Base-by-base conservation (phyloP, 176 grass and related monocot species). In the Zoysia japonica region DNA sequence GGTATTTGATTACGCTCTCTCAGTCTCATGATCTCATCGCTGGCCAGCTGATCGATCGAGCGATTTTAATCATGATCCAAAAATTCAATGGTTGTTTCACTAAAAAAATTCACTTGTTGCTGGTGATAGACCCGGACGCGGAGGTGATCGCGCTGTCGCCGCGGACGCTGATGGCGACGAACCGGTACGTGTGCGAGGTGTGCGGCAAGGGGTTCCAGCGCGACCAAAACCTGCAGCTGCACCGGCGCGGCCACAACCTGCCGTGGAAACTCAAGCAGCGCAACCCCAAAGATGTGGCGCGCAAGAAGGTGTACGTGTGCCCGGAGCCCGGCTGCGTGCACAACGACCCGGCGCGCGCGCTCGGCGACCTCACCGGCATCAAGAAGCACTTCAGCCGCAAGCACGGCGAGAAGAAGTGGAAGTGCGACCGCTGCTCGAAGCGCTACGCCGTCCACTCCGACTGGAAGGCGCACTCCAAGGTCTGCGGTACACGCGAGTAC, bases 391-490 rank as follows among this genome's bases (percentile, higher is more conserved):
- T 96, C 90, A 91, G 86, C 84, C 83, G 96, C 79, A 99, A 99
- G 86, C 96, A 99, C 40, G 96, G 96, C 35, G 96, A 99, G 81
- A 99, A 99, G 88, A 99, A 99, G 92, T 99, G 96, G 96, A 95
- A 95, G 90, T 99, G 96, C 56, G 96, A 99, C 47, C 90, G 92
- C 59, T 99, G 96, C 79, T 85, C 92, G 51, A 99, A 99, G 88
- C 91, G 91, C 75, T 99, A 99, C 72, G 96, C 96, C 7, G 96
- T 99, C 9, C 96, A 95, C 11, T 99, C 96, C 51, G 96, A 99
- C 51, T 99, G 96, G 96, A 99, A 99, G 84, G 96, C 96, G 0
- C 96, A 99, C 85, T 86, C 96, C 67, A 99, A 99, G 86, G 88
- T 99, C 69, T 99, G 96, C 50, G 96, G 96, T 47, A 99, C 96